These are phyloP conservation scores for Pseudozyma tsukubaensis DNA, from an alignment of 1,284 basidiomycete species.

Conservation along the genomic window DNA sequence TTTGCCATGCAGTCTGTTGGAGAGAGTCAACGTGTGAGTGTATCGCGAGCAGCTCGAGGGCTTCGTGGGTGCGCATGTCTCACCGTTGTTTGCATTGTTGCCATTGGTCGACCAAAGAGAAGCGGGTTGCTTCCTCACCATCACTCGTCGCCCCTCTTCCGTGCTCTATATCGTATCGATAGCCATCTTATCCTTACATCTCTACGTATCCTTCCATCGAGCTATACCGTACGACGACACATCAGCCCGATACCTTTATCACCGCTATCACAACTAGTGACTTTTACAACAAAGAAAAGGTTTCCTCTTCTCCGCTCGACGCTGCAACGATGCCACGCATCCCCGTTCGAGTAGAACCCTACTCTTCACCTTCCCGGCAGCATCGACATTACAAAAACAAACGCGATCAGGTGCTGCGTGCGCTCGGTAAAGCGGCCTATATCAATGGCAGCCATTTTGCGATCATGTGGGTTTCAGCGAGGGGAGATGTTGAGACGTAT, in stretches of 20 bases:
- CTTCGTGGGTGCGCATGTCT: no score
- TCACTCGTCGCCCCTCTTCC: conserved; percentile 5
- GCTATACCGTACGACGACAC: no score
- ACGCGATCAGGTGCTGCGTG: conserved; percentile 72
- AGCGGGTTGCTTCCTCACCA: conserved; percentile 17
- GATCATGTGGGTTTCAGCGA: conserved; percentile 72
- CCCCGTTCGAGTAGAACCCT: conserved; percentile 72
- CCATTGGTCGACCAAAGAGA: no score
- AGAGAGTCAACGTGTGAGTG: no score
- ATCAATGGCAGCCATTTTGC: conserved; percentile 74
- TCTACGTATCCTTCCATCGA: neutral
- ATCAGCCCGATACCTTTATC: no score
- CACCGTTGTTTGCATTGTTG: no score
- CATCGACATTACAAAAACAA: conserved; percentile 73
- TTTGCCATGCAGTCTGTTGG: no score
- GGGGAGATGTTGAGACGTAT: conserved; percentile 73
- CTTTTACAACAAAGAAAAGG: no score
- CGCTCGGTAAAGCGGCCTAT: conserved; percentile 70
- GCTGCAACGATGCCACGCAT: conserved; percentile 71
- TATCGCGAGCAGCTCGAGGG: no score
- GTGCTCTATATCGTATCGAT: neutral
- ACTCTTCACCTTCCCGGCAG: conserved; percentile 71
- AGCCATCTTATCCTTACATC: neutral
- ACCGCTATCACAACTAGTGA: no score
- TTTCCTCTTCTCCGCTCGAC: neutral